phyloP scores from a whole-genome alignment of 805 yeast species.

The Ascoidea tarda region DNA sequence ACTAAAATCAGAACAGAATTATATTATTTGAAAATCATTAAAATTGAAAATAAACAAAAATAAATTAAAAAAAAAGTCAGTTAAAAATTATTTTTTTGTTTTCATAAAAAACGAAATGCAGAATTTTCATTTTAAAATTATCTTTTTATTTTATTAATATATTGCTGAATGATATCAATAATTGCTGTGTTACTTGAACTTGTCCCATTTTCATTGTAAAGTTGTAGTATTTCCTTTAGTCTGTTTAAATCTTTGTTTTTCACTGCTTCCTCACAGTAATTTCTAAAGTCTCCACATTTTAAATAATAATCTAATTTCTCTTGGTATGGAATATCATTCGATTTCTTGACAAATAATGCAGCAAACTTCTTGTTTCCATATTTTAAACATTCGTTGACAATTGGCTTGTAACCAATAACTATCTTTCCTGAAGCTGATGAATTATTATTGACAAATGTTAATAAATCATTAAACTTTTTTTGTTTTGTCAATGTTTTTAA shows the following conservation, averaged over 20 bases:
- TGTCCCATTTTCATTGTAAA: not conserved
- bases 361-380: slow-evolving; percentile 48
- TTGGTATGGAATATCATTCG: slow-evolving; percentile 27
- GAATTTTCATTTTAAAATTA: no score
- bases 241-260: slow-evolving; percentile 26
- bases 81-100: no score
- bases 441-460: slow-evolving; percentile 28
- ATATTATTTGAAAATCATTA: no score
- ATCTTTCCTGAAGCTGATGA: slow-evolving; percentile 27
- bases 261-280: slow-evolving; percentile 36
- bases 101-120: no score
- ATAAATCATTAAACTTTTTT: slow-evolving; percentile 41
- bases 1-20: no score
- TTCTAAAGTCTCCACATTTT: slow-evolving; percentile 33
- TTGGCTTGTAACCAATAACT: slow-evolving; percentile 59
- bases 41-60: no score
- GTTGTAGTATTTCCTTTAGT: slow-evolving; percentile 10
- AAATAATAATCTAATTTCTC: slow-evolving; percentile 36
- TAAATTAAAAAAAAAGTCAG: no score
- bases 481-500: slow-evolving; percentile 31
- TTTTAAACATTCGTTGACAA: slow-evolving; percentile 38
- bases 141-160: no score
- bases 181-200: no score
- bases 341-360: slow-evolving; percentile 39
- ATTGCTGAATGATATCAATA: no score